Percentiles rank a stretch among this genome's conserved stretches.
phyloP scores from a whole-genome alignment of 345 rosid genomes.

The Eutrema yunnanense region DNA sequence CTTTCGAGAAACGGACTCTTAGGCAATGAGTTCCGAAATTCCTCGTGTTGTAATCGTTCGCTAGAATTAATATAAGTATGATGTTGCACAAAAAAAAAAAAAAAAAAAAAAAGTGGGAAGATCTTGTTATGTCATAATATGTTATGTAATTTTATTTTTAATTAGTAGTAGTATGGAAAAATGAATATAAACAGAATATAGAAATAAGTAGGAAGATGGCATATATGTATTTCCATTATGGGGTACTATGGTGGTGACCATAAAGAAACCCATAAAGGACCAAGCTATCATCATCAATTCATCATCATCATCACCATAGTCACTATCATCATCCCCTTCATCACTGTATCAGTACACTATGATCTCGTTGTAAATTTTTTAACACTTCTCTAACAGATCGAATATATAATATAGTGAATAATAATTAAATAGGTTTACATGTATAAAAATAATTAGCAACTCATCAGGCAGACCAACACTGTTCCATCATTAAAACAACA shows the following conservation, averaged over 20 bases:
- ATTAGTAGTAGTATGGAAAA: neutral
- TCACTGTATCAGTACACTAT: conserved; percentile 11
- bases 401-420: neutral
- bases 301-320: neutral
- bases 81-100: too few relatives aligned
- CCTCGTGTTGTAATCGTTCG: too few relatives aligned
- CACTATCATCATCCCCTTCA: conserved; percentile 6
- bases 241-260: conserved; percentile 11
- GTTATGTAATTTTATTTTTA: neutral
- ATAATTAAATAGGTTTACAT: neutral
- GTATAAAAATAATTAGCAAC: conserved; percentile 13
- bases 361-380: neutral
- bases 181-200: neutral
- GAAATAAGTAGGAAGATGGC: neutral
- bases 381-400: neutral
- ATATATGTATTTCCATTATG: neutral
- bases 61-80: too few relatives aligned
- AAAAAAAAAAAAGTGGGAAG: too few relatives aligned
- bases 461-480: conserved; percentile 46
- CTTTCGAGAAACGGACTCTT: too few relatives aligned
- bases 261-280: conserved; percentile 17
- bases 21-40: too few relatives aligned
- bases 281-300: conserved; percentile 8
- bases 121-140: neutral
- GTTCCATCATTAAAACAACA: conserved; percentile 38